Percentiles rank a stretch among this genome's conserved stretches.
Conservation (phyloP, 331 rosid species). For the Phaseolus coccineus region DNA sequence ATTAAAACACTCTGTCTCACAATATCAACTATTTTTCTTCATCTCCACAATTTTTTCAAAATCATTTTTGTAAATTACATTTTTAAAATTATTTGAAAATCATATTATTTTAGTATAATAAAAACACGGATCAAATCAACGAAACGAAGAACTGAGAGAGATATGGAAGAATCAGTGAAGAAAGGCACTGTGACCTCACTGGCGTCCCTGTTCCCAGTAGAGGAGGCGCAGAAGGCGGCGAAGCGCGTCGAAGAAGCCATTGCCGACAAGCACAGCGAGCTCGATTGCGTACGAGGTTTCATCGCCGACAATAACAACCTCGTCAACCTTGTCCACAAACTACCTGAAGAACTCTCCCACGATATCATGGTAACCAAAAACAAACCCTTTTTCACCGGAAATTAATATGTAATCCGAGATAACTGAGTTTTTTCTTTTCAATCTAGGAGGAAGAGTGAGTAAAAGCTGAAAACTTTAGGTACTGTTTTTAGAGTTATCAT, state of each 20-base stretch:
- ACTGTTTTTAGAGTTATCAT: neutral
- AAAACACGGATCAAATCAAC: neutral
- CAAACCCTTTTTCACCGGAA: neutral
- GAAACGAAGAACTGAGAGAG: neutral
- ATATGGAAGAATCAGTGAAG: conserved; percentile 48
- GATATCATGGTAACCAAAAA: conserved; percentile 65
- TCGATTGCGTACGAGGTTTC: conserved; percentile 64
- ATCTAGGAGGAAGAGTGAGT: neutral
- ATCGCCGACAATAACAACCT: conserved; percentile 68
- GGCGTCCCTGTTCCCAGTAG: conserved; percentile 62
- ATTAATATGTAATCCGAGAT: neutral
- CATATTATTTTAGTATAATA: too few species aligned
- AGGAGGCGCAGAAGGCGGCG: conserved; percentile 72
- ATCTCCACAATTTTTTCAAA: too few species aligned
- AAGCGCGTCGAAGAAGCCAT: conserved; percentile 64
- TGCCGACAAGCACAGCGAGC: conserved; percentile 55
- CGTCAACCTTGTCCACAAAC: conserved; percentile 72
- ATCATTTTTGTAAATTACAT: too few species aligned
- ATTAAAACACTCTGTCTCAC: too few species aligned
- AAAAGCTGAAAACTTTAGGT: neutral
- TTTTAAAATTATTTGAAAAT: too few species aligned
- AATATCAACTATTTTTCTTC: too few species aligned
- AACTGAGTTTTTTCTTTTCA: too few species aligned
- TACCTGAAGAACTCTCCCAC: conserved; percentile 84
- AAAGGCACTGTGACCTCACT: conserved; percentile 74